Base-by-base conservation (phyloP, 2,329 filamentous ascomycete genomes). In the Hyphodiscus sp. region DNA sequence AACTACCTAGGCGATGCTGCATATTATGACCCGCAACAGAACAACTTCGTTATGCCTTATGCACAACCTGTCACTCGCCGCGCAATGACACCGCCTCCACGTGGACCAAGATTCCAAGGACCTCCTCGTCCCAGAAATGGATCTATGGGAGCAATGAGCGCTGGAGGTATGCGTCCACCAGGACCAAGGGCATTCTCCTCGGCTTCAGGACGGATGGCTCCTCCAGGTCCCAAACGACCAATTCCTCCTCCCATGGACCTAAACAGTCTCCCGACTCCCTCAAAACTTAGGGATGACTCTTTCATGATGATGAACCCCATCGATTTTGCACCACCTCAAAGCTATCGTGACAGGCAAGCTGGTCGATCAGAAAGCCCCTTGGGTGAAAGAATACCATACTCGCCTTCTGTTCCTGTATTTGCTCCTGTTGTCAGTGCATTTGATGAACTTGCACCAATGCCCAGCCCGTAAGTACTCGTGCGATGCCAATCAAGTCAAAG, bases 41-140 rank as follows among this genome's bases (percentile, higher is more conserved):
- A 66, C 49, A 70, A 72, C 19, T 92, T 91, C 64, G 81, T 91
- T 54, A 85, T 86, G 79, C 83, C 91, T 2, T 96, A 87, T 63
- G 88, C 91, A 11, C 83, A 96, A 70, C 90, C 89, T 11, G 81
- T 95, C 16, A 85, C 83, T 58, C 88, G 92, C 63, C 88, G 92
- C 65, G 92, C 92, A 50, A 96, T 97, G 92, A 97, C 92, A 19
- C 92, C 92, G 50, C 92, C 92, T 18, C 91, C 92, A 1, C 75
- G 76, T 48, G 75, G 75, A 46, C 69, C 71, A 45, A 65, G 68
- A 57, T 68, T 61, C 57, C 61, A 59, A 62, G 60, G 56, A 47
- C 70, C 67, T 47, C 73, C 71, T 41, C 73, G 73, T 9, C 70
- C 67, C 50, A 67, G 67, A 57, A 71, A 76, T 52, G 77, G 77